phyloP scores from a whole-genome alignment of 2,329 filamentous ascomycete species.

The Penicillium palitans region DNA sequence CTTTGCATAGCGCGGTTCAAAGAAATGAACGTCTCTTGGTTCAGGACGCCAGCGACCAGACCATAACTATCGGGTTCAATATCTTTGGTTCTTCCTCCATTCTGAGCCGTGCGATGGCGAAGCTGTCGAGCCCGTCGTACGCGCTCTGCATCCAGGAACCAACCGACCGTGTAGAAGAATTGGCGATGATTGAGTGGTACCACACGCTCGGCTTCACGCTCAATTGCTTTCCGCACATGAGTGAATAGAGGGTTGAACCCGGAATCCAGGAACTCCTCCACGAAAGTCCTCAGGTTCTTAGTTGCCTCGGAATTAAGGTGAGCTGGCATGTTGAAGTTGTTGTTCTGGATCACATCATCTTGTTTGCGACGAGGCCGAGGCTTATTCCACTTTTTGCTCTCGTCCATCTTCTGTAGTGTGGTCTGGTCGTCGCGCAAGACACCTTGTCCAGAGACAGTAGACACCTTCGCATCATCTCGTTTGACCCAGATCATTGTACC shows the following conservation, averaged over 20 bases:
- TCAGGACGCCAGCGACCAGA: conserved; percentile 83
- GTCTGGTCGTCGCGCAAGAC: conserved; percentile 71
- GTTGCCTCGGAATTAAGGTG: conserved; percentile 71
- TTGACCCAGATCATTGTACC: conserved; percentile 98
- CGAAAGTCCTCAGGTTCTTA: conserved; percentile 75
- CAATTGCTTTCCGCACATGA: conserved; percentile 83
- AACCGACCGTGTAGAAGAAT: conserved; percentile 88
- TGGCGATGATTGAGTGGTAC: conserved; percentile 75
- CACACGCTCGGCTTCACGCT: conserved; percentile 82
- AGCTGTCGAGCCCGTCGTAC: conserved; percentile 65
- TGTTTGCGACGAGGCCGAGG: conserved; percentile 65
- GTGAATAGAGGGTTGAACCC: conserved; percentile 91
- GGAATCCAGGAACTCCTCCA: conserved; percentile 90
- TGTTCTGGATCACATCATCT: conserved; percentile 58
- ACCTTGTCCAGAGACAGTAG: conserved; percentile 85
- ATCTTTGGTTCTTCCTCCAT: conserved; percentile 52
- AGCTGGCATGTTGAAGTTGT: conserved; percentile 74
- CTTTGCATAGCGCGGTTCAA: conserved; percentile 80
- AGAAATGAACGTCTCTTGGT: conserved; percentile 91
- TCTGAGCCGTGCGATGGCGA: conserved; percentile 48
- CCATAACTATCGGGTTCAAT: conserved; percentile 74
- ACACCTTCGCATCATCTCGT: conserved; percentile 77
- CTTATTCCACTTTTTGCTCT: conserved; percentile 84
- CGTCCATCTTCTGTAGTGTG: conserved; percentile 85
- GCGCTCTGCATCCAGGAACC: conserved; percentile 88